Evolutionary conservation across 2,329 filamentous ascomycete species (phyloP), one percentile per base, ranked within the genome.

Genomic region (Akanthomyces uredinophilus): DNA sequence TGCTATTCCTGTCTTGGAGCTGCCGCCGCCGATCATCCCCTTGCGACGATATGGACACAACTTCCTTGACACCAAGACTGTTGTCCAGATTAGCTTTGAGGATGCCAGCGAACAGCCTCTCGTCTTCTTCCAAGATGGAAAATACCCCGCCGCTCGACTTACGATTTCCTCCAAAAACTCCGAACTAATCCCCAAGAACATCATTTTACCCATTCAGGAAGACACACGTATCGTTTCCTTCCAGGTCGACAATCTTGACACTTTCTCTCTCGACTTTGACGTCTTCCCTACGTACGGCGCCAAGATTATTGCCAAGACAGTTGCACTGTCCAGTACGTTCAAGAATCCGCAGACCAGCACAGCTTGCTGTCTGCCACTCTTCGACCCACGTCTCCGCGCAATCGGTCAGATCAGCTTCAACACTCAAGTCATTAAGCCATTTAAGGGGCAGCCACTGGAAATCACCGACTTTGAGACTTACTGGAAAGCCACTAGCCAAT

Each of bases 391-490:
- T 24, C 82, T 98, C 54, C 87, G 94, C 51, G 90, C 92, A 10
- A 97, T 99, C 70, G 95, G 95, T 6, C 91, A 96, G 70, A 91
- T 98, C 67, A 92, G 87, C 66, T 99, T 99, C 79, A 90, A 91
- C 66, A 96, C 92, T 61, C 93, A 98, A 72, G 92, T 98, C 29
- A 96, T 99, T 73, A 97, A 96, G 71, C 95, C 95, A 0, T 99
- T 98, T 77, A 87, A 88, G 65, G 94, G 95, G 8, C 89, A 92
- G 64, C 92, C 95, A 4, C 80, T 99, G 24, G 95, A 99, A 74
- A 97, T 99, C 64, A 96, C 95, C 1, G 93, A 98, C 71, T 99
- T 98, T 69, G 95, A 96, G 65, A 98, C 95, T 0, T 99, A 99
- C 75, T 99, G 95, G 95, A 99, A 98, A 75, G 94, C 94, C 0